Conservation (phyloP, 768 basidiomycete species). For the Coprinopsis sp. region DNA sequence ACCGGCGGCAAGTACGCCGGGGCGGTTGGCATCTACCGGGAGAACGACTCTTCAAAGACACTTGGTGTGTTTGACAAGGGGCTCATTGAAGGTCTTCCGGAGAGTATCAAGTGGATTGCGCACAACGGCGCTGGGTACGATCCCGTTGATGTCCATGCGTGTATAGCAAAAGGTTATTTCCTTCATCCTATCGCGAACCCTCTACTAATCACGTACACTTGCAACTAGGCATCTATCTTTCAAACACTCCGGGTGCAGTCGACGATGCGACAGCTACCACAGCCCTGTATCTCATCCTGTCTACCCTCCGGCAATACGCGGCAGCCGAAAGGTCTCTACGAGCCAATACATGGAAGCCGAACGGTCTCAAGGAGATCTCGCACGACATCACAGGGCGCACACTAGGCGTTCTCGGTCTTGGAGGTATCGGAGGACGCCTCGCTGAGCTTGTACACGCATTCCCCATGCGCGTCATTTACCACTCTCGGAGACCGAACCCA, state of each 20-base stretch:
- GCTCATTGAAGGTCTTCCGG: slow-evolving; percentile 63
- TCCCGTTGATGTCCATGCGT: slow-evolving; percentile 72
- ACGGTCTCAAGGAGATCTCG: slow-evolving; percentile 39
- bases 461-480: slow-evolving; percentile 87
- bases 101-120: slow-evolving; percentile 76
- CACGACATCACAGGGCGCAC: slow-evolving; percentile 68
- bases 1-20: slow-evolving; percentile 71
- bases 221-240: slow-evolving; percentile 62
- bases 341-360: slow-evolving; percentile 56
- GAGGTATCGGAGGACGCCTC: slow-evolving; percentile 70
- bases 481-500: slow-evolving; percentile 54
- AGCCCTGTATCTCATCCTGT: slow-evolving; percentile 77
- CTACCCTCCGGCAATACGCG: slow-evolving; percentile 70
- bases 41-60: slow-evolving; percentile 57
- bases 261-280: slow-evolving; percentile 91
- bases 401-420: slow-evolving; percentile 69
- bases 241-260: slow-evolving; percentile 88
- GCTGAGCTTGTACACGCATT: slow-evolving; percentile 73
- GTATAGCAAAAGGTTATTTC: slow-evolving; percentile 57
- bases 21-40: slow-evolving; percentile 72
- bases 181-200: neutral
- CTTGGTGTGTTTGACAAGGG: slow-evolving; percentile 82
- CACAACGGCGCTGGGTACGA: slow-evolving; percentile 95
- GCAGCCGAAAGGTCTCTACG: slow-evolving; percentile 57
- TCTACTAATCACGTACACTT: neutral